Evolutionary conservation across 768 basidiomycete genomes (phyloP).

Genomic region (Tricholoma flavovirens): DNA sequence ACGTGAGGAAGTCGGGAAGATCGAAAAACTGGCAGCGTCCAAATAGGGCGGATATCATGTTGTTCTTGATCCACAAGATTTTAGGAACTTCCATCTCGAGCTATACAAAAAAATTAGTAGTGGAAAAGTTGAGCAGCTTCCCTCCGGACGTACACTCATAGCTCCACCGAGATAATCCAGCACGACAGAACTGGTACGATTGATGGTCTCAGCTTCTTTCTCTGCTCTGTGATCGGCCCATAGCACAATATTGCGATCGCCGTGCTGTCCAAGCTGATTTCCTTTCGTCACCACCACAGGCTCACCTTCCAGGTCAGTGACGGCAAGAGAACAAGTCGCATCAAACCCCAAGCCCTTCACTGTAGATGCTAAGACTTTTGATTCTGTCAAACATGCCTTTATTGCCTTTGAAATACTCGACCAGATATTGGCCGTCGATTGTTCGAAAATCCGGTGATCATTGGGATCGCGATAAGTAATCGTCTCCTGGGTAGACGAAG

Average conservation of each 20-base stretch:
- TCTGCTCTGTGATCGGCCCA: constrained; percentile 98
- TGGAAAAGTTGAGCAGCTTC: not conserved
- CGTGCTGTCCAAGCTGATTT: constrained; percentile 50
- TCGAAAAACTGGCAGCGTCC: constrained; percentile 79
- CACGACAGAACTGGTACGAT: constrained; percentile 75
- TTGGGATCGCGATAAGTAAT: constrained; percentile 76
- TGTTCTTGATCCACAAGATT: constrained; percentile 90
- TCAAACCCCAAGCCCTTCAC: constrained; percentile 93
- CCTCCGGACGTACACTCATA: constrained; percentile 67
- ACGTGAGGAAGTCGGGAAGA: constrained; percentile 94
- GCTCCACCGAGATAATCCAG: constrained; percentile 93
- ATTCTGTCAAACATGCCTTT: constrained; percentile 53
- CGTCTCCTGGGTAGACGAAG: constrained; percentile 79
- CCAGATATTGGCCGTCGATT: constrained; percentile 91
- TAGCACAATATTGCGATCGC: constrained; percentile 82
- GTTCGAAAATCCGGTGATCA: constrained; percentile 94
- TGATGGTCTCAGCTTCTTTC: constrained; percentile 87
- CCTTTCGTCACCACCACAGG: constrained; percentile 75
- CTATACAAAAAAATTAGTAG: constrained; percentile 31
- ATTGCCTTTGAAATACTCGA: constrained; percentile 55
- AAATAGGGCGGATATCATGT: constrained; percentile 74
- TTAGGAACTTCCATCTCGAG: constrained; percentile 99
- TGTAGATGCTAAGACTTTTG: constrained; percentile 46
- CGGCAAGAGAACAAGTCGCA: constrained; percentile 94
- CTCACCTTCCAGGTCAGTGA: constrained; percentile 65